These are phyloP conservation scores for Termitomyces eurrhizus DNA, from an alignment of 768 basidiomycete genomes.

Conservation along the genomic window DNA sequence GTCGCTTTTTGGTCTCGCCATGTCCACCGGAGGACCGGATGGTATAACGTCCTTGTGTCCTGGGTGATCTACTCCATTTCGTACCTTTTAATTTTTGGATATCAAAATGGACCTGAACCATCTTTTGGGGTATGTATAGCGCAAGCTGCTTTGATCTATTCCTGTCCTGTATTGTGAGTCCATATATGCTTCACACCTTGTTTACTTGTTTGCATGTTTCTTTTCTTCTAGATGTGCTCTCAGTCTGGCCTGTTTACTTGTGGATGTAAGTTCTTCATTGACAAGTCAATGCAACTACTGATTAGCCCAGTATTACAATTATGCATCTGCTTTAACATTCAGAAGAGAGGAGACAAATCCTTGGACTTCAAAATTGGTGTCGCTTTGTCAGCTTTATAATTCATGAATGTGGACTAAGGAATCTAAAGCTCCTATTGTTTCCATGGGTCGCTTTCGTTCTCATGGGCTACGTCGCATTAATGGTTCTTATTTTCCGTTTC, in stretches of 20 bases:
- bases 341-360: background rate
- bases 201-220: background rate
- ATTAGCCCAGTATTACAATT: background rate
- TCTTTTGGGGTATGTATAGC: background rate
- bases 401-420: background rate
- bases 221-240: background rate
- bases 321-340: background rate
- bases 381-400: background rate
- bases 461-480: background rate
- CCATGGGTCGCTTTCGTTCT: background rate
- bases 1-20: background rate
- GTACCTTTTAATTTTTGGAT: background rate
- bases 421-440: background rate
- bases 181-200: background rate
- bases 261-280: background rate
- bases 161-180: background rate
- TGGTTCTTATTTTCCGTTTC: background rate
- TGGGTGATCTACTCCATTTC: background rate
- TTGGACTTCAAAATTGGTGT: background rate
- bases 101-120: background rate
- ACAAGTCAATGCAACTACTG: background rate
- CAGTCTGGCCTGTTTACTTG: background rate
- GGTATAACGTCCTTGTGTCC: background rate
- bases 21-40: background rate
- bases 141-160: background rate